Evolutionary conservation across 768 basidiomycete species (phyloP).

Genomic region (Tubosaeta sp.): DNA sequence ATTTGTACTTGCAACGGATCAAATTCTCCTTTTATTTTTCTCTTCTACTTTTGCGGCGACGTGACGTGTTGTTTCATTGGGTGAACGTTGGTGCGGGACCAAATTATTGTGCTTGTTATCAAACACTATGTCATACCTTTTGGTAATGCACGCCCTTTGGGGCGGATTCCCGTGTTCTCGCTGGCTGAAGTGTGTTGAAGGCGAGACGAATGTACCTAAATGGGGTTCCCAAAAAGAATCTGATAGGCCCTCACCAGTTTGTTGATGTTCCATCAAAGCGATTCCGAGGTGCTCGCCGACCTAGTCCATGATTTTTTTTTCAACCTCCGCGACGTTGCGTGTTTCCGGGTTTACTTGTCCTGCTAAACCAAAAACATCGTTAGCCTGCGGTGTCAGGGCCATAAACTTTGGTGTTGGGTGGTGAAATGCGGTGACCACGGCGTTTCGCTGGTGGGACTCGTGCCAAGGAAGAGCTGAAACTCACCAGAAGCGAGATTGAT

Average conservation of each 20-base stretch:
- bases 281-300: too few relatives aligned
- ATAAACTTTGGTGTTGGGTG: conserved; percentile 30
- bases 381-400: conserved; percentile 46
- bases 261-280: too few relatives aligned
- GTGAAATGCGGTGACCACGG: neutral
- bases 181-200: too few relatives aligned
- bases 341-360: neutral
- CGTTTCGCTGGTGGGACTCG: neutral
- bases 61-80: neutral
- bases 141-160: too few relatives aligned
- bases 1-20: neutral
- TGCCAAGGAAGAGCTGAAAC: conserved; percentile 10
- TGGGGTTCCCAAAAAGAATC: too few relatives aligned
- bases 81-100: neutral
- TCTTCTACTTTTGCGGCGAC: neutral
- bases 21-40: neutral
- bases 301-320: too few relatives aligned
- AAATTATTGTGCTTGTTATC: too few relatives aligned
- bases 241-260: too few relatives aligned
- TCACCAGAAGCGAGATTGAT: conserved; percentile 49
- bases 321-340: too few relatives aligned
- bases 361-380: conserved; percentile 37
- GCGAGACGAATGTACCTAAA: too few relatives aligned
- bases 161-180: too few relatives aligned
- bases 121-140: too few relatives aligned